These are phyloP conservation scores for Berkeleyomyces rouxiae DNA, from an alignment of 2,329 filamentous ascomycete species.

Conservation along the genomic window DNA sequence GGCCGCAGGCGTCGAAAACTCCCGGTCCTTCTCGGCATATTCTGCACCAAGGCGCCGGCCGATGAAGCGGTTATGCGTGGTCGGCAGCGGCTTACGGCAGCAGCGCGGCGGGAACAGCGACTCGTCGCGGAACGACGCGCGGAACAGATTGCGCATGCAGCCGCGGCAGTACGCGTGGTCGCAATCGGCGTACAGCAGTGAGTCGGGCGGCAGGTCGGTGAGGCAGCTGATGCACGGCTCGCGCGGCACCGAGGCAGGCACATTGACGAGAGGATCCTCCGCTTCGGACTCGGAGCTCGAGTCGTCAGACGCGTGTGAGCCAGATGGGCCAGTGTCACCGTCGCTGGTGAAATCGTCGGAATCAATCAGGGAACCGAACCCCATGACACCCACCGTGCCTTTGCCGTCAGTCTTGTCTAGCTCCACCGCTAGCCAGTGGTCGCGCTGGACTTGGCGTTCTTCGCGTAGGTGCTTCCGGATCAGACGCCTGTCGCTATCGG, in stretches of 20 bases:
- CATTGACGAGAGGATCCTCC: background rate
- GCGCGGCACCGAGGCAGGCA: background rate
- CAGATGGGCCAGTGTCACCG: background rate
- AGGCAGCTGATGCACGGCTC: background rate
- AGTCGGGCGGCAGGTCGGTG: background rate
- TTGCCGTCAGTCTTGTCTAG: background rate
- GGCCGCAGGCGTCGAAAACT: slow-evolving; percentile 25
- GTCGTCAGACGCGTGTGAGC: background rate
- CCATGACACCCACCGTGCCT: background rate
- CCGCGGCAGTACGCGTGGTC: slow-evolving; percentile 33
- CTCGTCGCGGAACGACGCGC: slow-evolving; percentile 29
- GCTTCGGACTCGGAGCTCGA: background rate
- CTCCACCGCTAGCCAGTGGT: background rate
- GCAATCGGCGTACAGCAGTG: slow-evolving; percentile 19
- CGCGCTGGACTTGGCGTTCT: background rate
- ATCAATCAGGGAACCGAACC: background rate
- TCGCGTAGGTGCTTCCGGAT: background rate
- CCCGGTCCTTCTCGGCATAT: slow-evolving; percentile 30
- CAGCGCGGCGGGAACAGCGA: slow-evolving; percentile 38
- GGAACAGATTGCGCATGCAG: slow-evolving; percentile 32
- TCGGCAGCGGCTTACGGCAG: slow-evolving; percentile 29
- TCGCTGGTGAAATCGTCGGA: background rate
- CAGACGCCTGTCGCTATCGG: background rate
- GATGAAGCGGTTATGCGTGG: slow-evolving; percentile 23
- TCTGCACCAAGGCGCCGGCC: slow-evolving; percentile 19